Percentiles rank a stretch among this genome's conserved stretches.
Evolutionary conservation across 1,284 basidiomycete species (phyloP).

Genomic region (Hemileia vastatrix): DNA sequence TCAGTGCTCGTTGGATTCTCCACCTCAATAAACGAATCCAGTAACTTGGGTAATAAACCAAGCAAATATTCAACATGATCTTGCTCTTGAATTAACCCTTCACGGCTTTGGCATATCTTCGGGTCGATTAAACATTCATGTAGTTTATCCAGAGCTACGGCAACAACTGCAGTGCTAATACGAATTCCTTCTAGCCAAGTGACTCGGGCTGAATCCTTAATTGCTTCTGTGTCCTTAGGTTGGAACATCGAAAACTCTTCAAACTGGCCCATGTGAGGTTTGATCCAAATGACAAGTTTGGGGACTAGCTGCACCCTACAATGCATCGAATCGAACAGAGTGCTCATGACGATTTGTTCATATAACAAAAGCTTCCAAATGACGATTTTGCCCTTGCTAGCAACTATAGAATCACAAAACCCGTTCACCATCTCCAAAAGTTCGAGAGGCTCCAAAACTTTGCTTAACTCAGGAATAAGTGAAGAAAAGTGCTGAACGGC

Average conservation of each 20-base stretch:
- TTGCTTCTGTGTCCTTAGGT: slow-evolving; percentile 57
- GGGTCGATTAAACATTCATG: slow-evolving; percentile 69
- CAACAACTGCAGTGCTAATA: slow-evolving; percentile 51
- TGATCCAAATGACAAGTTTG: slow-evolving; percentile 82
- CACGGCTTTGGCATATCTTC: slow-evolving; percentile 55
- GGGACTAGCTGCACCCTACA: slow-evolving; percentile 75
- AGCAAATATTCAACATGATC: slow-evolving; percentile 85
- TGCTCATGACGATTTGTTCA: slow-evolving; percentile 76
- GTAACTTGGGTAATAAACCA: slow-evolving; percentile 69
- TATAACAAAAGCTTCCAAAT: slow-evolving; percentile 92
- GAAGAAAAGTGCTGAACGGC: slow-evolving; percentile 82
- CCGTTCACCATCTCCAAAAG: slow-evolving; percentile 69
- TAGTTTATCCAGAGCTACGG: slow-evolving; percentile 81
- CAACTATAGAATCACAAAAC: slow-evolving; percentile 74
- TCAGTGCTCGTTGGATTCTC: slow-evolving; percentile 58
- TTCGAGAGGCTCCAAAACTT: slow-evolving; percentile 68
- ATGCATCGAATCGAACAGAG: slow-evolving; percentile 71
- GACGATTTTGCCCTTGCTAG: slow-evolving; percentile 70
- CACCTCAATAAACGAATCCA: slow-evolving; percentile 80
- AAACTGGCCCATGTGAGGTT: slow-evolving; percentile 84
- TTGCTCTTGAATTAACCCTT: slow-evolving; percentile 65
- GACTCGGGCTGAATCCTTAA: slow-evolving; percentile 64
- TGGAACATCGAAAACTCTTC: slow-evolving; percentile 60
- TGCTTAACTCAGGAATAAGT: slow-evolving; percentile 73
- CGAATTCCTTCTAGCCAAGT: slow-evolving; percentile 82